A percentile compares a stretch with the other conserved stretches of the same genome.
These are phyloP conservation scores for Kodamaea derodonti DNA, from an alignment of 1,139 yeast genomes.

Conservation along the genomic window DNA sequence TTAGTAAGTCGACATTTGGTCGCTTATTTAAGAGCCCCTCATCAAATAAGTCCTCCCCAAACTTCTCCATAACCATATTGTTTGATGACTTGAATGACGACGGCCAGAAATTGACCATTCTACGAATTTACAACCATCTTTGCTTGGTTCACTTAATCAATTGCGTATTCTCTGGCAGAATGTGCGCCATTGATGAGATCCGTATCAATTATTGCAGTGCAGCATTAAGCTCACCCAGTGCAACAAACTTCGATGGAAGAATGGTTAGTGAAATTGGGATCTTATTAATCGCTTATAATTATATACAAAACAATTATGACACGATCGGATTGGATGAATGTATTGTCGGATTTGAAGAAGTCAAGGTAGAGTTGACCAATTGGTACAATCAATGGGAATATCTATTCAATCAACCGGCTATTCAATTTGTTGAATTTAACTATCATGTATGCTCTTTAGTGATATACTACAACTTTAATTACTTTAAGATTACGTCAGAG, in stretches of 20 bases:
- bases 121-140: slow-evolving; percentile 70
- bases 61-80: slow-evolving; percentile 26
- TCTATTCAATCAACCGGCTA: slow-evolving; percentile 65
- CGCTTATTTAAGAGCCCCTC: slow-evolving; percentile 12
- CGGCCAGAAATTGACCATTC: slow-evolving; percentile 47
- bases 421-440: slow-evolving; percentile 74
- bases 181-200: slow-evolving; percentile 67
- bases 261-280: slow-evolving; percentile 78
- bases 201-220: slow-evolving; percentile 61
- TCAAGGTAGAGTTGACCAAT: slow-evolving; percentile 35
- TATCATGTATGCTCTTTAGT: slow-evolving; percentile 62
- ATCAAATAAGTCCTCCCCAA: slow-evolving; percentile 1
- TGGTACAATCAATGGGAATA: slow-evolving; percentile 78
- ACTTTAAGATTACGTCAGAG: slow-evolving; percentile 5
- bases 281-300: slow-evolving; percentile 59
- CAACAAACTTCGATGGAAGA: slow-evolving; percentile 79
- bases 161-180: slow-evolving; percentile 68
- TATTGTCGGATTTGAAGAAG: slow-evolving; percentile 20
- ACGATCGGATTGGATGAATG: slow-evolving; percentile 19
- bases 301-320: slow-evolving; percentile 41
- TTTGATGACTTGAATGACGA: slow-evolving; percentile 38
- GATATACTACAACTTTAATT: slow-evolving; percentile 36
- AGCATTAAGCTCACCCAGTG: slow-evolving; percentile 55
- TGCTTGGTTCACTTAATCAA: slow-evolving; percentile 66
- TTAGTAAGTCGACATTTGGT: slow-evolving; percentile 43